A percentile compares a stretch with the other conserved stretches of the same genome.
Conservation (phyloP, 768 basidiomycete species). For the Xerocomellus chrysenteron region DNA sequence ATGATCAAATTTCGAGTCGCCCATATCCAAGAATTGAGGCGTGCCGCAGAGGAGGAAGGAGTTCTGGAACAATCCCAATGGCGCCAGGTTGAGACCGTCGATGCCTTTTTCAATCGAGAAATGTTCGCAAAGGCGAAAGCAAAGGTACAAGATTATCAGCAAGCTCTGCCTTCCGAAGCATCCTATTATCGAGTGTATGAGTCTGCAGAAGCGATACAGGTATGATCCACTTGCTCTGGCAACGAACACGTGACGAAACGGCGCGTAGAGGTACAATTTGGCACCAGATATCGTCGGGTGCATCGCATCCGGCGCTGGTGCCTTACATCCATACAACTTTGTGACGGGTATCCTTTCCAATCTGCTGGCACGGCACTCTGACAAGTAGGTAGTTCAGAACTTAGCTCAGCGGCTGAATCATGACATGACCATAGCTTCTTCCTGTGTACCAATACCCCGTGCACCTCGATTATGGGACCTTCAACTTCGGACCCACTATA, state of each 20-base stretch:
- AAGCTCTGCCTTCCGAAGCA: conserved; percentile 52
- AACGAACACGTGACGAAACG: neutral
- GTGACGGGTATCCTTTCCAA: conserved; percentile 61
- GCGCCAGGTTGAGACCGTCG: conserved; percentile 55
- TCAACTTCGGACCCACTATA: conserved; percentile 37
- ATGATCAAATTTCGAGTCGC: conserved; percentile 62
- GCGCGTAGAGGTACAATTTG: conserved; percentile 46
- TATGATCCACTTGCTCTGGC: conserved; percentile 7
- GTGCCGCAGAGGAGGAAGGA: conserved; percentile 52
- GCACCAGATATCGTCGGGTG: conserved; percentile 46
- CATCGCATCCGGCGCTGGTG: conserved; percentile 54
- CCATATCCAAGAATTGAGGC: conserved; percentile 50
- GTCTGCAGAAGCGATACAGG: conserved; percentile 33
- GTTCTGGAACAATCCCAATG: conserved; percentile 54
- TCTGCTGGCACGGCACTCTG: conserved; percentile 45
- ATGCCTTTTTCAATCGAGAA: conserved; percentile 49
- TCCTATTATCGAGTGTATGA: conserved; percentile 32
- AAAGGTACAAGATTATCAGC: conserved; percentile 44
- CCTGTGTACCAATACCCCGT: conserved; percentile 61
- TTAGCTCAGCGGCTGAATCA: neutral
- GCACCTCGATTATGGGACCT: conserved; percentile 46
- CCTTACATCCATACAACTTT: conserved; percentile 68
- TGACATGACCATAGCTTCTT: conserved; percentile 44
- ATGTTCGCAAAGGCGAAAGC: conserved; percentile 43
- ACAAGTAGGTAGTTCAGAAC: conserved; percentile 39